Base-by-base conservation (phyloP, 2,329 filamentous ascomycete genomes). In the Fusarium luffae region DNA sequence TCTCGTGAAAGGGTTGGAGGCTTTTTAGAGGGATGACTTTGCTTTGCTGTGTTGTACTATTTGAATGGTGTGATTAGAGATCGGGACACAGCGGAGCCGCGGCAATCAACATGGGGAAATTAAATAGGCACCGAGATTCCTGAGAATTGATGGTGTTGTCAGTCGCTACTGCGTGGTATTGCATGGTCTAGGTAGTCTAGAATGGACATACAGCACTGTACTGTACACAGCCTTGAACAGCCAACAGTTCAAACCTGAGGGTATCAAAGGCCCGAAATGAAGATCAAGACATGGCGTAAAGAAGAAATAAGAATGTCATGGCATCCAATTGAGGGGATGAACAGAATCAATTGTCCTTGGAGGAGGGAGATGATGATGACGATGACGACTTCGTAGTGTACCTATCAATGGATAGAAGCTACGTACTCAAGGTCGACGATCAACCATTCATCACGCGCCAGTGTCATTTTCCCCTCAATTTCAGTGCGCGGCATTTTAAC, bases 391-490 rank as follows among this genome's bases (percentile, higher is more conserved):
- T 32, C 23, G 41, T 40, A 41, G 40, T 46, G 27, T 21, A 21
- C 19, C 19, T 21, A 54, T 54, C 42, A 54, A 54, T n/a, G 28
- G 12, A n/a, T 25, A 21, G 49, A 41, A 51, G 49, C 19, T 50
- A 50, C 14, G 19, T 23, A 44, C 43, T 46, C 30, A 37, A 27
- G 44, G 32, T 34, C 27, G 50, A 42, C 14, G 5, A 55, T 42
- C 61, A 59, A 41, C 66, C 67, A 69, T 54, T 62, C 57, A 56
- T 63, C 57, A 59, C 42, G 21, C 47, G 41, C n/a, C 49, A 70
- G 44, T 63, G 58, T 63, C 64, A 68, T 68, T 30, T 54, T 50
- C 63, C 56, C 64, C 63, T 66, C 63, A 54, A 54, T 65, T 27
- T 25, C 32, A 28, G 56, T 52, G 51, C 66, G 55, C 58, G 64